Conservation (phyloP, 2,329 filamentous ascomycete genomes). For the Ilyonectria robusta region DNA sequence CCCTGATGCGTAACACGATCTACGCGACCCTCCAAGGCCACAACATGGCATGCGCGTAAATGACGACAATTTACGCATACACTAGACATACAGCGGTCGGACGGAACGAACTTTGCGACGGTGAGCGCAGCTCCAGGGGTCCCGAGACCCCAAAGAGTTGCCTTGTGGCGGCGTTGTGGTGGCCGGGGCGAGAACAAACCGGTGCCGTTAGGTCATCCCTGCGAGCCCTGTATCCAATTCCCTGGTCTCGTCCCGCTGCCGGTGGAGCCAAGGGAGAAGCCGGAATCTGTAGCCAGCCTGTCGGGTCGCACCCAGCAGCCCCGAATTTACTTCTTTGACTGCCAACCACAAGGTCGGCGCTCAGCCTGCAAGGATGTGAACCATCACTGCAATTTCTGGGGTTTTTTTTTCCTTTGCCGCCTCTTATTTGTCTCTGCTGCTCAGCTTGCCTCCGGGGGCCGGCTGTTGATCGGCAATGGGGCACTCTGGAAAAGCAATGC, state of each 20-base stretch:
- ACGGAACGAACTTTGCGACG: conserved; percentile 36
- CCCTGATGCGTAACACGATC: not conserved
- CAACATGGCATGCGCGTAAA: conserved; percentile 39
- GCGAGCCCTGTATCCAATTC: conserved; percentile 32
- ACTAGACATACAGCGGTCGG: conserved; percentile 34
- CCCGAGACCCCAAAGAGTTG: conserved; percentile 35
- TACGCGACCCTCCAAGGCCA: conserved; percentile 39
- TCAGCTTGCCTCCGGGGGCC: conserved; percentile 26
- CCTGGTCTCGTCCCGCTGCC: conserved; percentile 35
- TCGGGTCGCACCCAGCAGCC: conserved; percentile 48
- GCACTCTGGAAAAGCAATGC: conserved; percentile 31
- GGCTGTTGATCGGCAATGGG: conserved; percentile 29
- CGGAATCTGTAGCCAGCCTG: conserved; percentile 47
- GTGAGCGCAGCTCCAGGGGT: conserved; percentile 33
- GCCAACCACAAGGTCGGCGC: conserved; percentile 22
- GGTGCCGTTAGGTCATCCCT: conserved; percentile 42
- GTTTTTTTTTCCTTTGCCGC: conserved; percentile 26
- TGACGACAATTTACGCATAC: conserved; percentile 38
- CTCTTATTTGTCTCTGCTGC: conserved; percentile 25
- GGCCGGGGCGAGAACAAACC: conserved; percentile 53
- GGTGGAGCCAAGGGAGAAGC: conserved; percentile 49
- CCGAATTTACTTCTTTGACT: conserved; percentile 34
- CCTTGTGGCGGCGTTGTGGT: conserved; percentile 37
- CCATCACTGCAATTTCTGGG: conserved; percentile 31
- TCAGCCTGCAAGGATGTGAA: conserved; percentile 31